Evolutionary conservation across 805 yeast species (phyloP).

Genomic region (Hanseniaspora jakobsenii): DNA sequence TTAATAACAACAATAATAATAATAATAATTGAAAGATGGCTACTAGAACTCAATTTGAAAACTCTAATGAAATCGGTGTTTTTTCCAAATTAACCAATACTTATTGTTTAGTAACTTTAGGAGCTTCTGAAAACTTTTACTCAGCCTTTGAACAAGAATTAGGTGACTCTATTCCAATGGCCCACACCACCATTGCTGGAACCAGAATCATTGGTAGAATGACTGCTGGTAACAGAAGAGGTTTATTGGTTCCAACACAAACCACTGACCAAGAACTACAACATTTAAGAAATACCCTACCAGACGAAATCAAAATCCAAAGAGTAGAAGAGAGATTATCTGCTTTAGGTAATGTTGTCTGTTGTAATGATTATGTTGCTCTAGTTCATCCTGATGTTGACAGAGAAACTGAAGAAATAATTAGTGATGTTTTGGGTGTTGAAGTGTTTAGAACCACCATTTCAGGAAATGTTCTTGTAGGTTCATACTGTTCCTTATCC

Average conservation of each 20-base stretch:
- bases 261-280: constrained; percentile 97
- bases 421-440: constrained; percentile 95
- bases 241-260: constrained; percentile 90
- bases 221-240: constrained; percentile 98
- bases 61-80: constrained; percentile 85
- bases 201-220: constrained; percentile 95
- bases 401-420: constrained; percentile 96
- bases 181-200: constrained; percentile 95
- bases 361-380: constrained; percentile 98
- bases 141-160: constrained; percentile 96
- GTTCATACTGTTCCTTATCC: constrained; percentile 86
- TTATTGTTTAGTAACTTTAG: constrained; percentile 90
- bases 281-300: constrained; percentile 92
- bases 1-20: not conserved
- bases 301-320: constrained; percentile 89
- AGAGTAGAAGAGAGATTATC: constrained; percentile 95
- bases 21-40: constrained; percentile 36
- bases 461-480: constrained; percentile 95
- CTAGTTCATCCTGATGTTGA: constrained; percentile 98
- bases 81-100: constrained; percentile 91
- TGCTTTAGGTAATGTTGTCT: constrained; percentile 93
- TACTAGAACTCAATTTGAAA: constrained; percentile 67
- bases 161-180: constrained; percentile 92
- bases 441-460: constrained; percentile 98
- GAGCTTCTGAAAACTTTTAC: constrained; percentile 79